Conservation (phyloP, 2,329 filamentous ascomycete species). For the Aureobasidium uvarum region DNA sequence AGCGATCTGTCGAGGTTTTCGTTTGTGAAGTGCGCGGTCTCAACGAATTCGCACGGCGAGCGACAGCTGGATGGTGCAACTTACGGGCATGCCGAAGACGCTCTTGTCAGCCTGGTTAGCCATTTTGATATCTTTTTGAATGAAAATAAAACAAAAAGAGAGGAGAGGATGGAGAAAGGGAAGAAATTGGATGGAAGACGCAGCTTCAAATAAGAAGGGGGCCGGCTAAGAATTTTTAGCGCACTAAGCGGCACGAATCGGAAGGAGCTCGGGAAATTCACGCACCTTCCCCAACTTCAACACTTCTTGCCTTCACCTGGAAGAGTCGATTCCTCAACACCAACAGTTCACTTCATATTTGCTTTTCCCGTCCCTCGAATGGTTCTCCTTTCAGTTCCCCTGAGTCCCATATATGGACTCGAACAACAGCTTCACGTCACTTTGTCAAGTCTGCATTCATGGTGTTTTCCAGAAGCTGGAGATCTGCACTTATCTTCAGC, state of each 20-base stretch:
- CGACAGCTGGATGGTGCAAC: conserved; percentile 23
- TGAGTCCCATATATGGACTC: not conserved
- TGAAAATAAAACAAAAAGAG: conserved; percentile 35
- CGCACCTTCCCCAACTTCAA: conserved; percentile 23
- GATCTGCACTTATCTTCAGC: conserved; percentile 23
- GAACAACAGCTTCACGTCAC: not conserved
- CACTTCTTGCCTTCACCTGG: conserved; percentile 24
- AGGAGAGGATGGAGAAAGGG: conserved; percentile 31
- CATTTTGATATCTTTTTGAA: conserved; percentile 39
- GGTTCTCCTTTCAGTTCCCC: not conserved
- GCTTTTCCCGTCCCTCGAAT: not conserved
- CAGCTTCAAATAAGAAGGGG: conserved; percentile 25
- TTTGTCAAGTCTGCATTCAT: not conserved
- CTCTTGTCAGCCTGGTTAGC: conserved; percentile 53
- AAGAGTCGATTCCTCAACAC: conserved; percentile 25
- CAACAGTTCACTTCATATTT: not conserved
- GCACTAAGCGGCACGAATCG: conserved; percentile 25
- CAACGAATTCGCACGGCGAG: conserved; percentile 27
- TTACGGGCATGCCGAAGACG: conserved; percentile 53
- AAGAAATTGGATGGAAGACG: conserved; percentile 19
- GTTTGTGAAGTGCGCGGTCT: conserved; percentile 18
- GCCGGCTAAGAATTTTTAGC: conserved; percentile 24
- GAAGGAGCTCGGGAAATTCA: conserved; percentile 24
- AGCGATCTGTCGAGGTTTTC: conserved; percentile 9
- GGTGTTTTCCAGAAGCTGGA: conserved; percentile 10